These are phyloP conservation scores for Aspergillus panamensis DNA, from an alignment of 495 filamentous ascomycete species.

Conservation along the genomic window DNA sequence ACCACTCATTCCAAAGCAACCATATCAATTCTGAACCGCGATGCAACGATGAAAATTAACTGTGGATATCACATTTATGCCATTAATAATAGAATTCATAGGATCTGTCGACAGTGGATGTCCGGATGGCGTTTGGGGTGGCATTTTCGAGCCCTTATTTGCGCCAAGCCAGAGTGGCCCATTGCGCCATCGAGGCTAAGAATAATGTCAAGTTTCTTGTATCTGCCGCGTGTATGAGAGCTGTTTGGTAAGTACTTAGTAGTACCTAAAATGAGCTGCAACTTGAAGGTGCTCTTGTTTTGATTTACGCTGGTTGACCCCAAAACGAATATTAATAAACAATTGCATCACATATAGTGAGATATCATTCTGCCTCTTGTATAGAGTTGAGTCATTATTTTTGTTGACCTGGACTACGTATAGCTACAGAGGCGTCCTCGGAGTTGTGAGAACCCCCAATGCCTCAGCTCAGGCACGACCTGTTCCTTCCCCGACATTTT, in stretches of 20 bases:
- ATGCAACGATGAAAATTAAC: neutral
- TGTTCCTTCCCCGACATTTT: no score
- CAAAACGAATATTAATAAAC: no score
- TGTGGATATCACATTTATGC: neutral
- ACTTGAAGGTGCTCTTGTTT: neutral
- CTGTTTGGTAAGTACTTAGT: neutral
- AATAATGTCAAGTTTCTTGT: constrained; percentile 4
- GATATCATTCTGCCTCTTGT: no score
- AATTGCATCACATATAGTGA: no score
- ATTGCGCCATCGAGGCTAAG: constrained; percentile 16
- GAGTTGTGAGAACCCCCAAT: no score
- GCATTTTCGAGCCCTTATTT: neutral
- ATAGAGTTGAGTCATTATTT: no score
- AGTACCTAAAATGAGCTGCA: neutral
- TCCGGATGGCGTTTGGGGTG: neutral
- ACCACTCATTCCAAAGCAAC: no score
- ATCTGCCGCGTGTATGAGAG: neutral
- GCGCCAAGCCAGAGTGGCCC: constrained; percentile 3
- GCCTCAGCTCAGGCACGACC: no score
- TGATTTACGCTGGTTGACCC: no score
- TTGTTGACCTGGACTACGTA: no score
- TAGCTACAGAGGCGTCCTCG: no score
- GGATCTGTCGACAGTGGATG: neutral
- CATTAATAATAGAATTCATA: neutral
- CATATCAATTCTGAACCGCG: no score